Evolutionary conservation across 2,329 filamentous ascomycete species (phyloP).

Genomic region (Trichoderma sp.): DNA sequence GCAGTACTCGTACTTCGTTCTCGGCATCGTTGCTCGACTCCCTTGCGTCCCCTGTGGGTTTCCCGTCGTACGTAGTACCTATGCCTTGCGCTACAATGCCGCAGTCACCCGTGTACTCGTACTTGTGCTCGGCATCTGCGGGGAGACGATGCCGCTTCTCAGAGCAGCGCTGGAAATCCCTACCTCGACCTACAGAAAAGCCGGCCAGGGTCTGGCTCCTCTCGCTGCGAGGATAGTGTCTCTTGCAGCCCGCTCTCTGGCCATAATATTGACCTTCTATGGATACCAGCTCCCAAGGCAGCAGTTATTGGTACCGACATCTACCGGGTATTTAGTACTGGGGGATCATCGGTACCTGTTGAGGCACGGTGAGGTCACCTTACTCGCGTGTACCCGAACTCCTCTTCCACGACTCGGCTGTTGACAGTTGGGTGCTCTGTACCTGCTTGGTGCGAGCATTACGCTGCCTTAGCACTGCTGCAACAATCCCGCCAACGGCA

Average conservation of each 20-base stretch:
- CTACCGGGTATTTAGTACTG: neutral
- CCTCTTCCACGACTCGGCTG: slow-evolving; percentile 12
- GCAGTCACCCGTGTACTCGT: neutral
- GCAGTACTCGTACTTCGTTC: neutral
- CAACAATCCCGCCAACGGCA: neutral
- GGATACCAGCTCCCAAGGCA: neutral
- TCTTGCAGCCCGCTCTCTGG: neutral
- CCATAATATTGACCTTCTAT: neutral
- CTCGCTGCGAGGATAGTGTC: neutral
- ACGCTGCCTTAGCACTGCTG: neutral
- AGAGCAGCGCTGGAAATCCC: neutral
- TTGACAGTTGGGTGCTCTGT: neutral
- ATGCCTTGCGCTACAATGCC: neutral
- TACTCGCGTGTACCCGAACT: slow-evolving; percentile 10
- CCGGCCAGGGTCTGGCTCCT: neutral
- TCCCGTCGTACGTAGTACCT: neutral
- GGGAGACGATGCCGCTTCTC: neutral
- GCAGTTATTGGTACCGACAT: neutral
- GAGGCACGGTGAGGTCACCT: slow-evolving; percentile 14
- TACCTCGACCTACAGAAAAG: neutral
- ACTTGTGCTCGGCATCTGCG: slow-evolving; percentile 5
- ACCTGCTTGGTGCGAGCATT: slow-evolving; percentile 11
- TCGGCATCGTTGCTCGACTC: neutral
- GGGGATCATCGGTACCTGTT: neutral
- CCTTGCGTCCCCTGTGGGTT: neutral